phyloP scores from a whole-genome alignment of 1,284 basidiomycete genomes.

The Violaceomyces palustris region DNA sequence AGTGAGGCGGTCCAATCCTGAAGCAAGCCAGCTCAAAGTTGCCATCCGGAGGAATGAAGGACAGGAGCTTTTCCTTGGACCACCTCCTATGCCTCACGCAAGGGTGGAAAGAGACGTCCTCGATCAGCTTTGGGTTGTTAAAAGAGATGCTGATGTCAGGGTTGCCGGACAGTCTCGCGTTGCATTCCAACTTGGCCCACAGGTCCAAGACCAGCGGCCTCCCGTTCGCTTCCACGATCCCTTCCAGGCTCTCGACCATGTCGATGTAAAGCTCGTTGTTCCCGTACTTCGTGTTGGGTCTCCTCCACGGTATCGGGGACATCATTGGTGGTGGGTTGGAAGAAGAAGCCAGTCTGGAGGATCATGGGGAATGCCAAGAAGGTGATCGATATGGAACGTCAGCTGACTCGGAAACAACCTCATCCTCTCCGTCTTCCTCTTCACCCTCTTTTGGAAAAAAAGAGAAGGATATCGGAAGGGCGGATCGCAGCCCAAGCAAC shows the following conservation, averaged over 20 bases:
- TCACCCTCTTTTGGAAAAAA: background rate
- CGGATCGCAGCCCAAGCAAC: background rate
- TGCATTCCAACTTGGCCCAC: constrained; percentile 26
- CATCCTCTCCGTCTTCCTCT: background rate
- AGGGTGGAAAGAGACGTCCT: constrained; percentile 80
- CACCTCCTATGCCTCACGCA: constrained; percentile 78
- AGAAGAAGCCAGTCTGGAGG: constrained; percentile 22
- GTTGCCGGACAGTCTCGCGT: constrained; percentile 52
- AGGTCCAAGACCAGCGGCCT: constrained; percentile 29
- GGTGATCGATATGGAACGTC: constrained; percentile 1
- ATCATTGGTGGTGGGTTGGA: constrained; percentile 57
- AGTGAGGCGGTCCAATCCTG: constrained; percentile 47
- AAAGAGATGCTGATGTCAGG: constrained; percentile 36
- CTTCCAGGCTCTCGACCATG: constrained; percentile 35
- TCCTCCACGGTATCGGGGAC: constrained; percentile 45
- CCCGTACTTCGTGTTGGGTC: constrained; percentile 40
- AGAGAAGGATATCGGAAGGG: background rate
- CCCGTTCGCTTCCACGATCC: constrained; percentile 55
- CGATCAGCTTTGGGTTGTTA: constrained; percentile 60
- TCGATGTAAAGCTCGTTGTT: constrained; percentile 48
- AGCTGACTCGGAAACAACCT: background rate
- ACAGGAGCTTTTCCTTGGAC: constrained; percentile 48
- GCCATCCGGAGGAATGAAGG: constrained; percentile 46
- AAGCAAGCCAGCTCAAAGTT: constrained; percentile 30
- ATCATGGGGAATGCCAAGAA: background rate